Conservation (phyloP, 2,329 filamentous ascomycete species). For the Fusarium nanum region DNA sequence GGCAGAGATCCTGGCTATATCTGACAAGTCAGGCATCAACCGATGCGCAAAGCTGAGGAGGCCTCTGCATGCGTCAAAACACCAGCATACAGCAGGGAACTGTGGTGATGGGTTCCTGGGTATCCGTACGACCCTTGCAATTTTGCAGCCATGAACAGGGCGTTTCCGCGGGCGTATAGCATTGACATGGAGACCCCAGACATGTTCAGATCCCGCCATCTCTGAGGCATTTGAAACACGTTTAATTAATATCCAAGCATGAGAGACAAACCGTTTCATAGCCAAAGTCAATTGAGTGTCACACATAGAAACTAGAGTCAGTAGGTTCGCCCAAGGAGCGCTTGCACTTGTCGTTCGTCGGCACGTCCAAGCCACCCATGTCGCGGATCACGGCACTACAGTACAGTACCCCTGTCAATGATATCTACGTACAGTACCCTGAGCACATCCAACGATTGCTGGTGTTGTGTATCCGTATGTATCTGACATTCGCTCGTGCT, state of each 20-base stretch:
- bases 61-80: background rate
- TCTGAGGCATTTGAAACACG: slow-evolving; percentile 5
- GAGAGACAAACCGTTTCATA: background rate
- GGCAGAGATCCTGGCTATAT: background rate
- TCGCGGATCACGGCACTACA: background rate
- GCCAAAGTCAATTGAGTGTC: background rate
- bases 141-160: background rate
- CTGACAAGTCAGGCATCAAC: background rate
- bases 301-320: background rate
- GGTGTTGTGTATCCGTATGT: background rate
- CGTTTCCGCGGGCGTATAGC: background rate
- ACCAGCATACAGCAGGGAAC: background rate
- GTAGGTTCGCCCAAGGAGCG: background rate
- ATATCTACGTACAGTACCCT: background rate
- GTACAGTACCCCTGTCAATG: background rate
- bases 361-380: background rate
- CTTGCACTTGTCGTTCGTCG: background rate
- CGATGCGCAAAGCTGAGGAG: background rate
- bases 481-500: background rate
- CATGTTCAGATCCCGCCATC: background rate
- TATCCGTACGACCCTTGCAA: background rate
- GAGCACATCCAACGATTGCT: background rate
- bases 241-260: background rate
- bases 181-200: background rate
- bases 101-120: background rate